Conservation (phyloP, 192 early-diverging fungal species). For the Podila clonocystis region DNA sequence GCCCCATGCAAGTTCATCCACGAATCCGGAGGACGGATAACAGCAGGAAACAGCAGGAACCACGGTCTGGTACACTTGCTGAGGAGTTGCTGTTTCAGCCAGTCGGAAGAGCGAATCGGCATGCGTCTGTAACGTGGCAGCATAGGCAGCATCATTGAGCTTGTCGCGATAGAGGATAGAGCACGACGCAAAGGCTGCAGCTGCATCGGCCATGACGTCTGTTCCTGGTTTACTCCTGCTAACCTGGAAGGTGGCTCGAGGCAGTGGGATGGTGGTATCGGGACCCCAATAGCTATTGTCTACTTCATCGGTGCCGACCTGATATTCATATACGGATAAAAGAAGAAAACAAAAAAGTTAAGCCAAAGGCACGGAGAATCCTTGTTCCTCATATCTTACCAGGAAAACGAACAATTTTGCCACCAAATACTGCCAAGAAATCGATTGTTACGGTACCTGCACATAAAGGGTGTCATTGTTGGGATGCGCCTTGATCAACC, state of each 20-base stretch:
- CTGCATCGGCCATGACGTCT: slow-evolving; percentile 62
- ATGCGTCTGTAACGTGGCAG: slow-evolving; percentile 49
- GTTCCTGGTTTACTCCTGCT: slow-evolving; percentile 59
- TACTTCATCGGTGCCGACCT: slow-evolving; percentile 54
- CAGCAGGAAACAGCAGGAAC: slow-evolving; percentile 48
- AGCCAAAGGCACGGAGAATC: slow-evolving; percentile 2
- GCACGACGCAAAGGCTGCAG: slow-evolving; percentile 66
- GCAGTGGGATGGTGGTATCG: slow-evolving; percentile 59
- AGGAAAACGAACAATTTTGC: no score
- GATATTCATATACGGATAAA: neutral
- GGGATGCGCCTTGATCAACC: slow-evolving; percentile 69
- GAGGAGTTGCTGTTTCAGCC: slow-evolving; percentile 59
- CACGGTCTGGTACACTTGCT: slow-evolving; percentile 51
- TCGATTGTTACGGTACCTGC: slow-evolving; percentile 35
- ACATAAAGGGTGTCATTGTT: slow-evolving; percentile 59
- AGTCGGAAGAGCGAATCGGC: slow-evolving; percentile 57
- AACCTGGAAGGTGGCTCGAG: slow-evolving; percentile 61
- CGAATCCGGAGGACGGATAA: slow-evolving; percentile 55
- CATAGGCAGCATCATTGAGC: slow-evolving; percentile 59
- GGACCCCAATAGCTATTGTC: slow-evolving; percentile 73
- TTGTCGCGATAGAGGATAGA: slow-evolving; percentile 61
- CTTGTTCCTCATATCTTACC: neutral
- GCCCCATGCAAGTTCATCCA: slow-evolving; percentile 62
- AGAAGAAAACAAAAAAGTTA: neutral
- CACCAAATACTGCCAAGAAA: no score